Percentiles rank a stretch among this genome's conserved stretches.
phyloP scores from a whole-genome alignment of 169 alveolate species.

The Plasmodium gonderi region DNA sequence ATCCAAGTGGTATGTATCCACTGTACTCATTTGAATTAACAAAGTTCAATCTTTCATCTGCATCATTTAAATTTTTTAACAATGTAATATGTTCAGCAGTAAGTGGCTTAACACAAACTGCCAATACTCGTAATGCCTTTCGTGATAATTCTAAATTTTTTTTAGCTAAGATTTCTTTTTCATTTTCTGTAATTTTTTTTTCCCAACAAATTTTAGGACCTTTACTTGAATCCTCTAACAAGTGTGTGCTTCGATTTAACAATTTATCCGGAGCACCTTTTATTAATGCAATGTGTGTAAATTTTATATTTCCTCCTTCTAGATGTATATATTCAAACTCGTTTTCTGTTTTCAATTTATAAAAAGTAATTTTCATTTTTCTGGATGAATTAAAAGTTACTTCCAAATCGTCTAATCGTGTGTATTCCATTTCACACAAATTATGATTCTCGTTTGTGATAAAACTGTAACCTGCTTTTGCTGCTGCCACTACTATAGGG shows the following conservation, averaged over 20 bases:
- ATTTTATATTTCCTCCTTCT: conserved; percentile 69
- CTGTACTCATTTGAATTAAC: conserved; percentile 67
- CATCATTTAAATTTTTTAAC: conserved; percentile 81
- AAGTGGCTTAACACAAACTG: conserved; percentile 88
- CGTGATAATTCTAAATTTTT: conserved; percentile 81
- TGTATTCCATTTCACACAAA: conserved; percentile 53
- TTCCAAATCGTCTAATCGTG: conserved; percentile 82
- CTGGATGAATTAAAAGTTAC: conserved; percentile 92
- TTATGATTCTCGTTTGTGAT: conserved; percentile 35
- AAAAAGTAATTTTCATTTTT: conserved; percentile 92
- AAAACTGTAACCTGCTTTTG: conserved; percentile 85
- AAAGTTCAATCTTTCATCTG: conserved; percentile 87
- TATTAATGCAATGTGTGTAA: conserved; percentile 90
- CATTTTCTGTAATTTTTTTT: conserved; percentile 26
- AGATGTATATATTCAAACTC: conserved; percentile 71
- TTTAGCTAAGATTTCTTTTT: conserved; percentile 9
- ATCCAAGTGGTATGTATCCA: conserved; percentile 84
- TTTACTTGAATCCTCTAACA: conserved; percentile 36
- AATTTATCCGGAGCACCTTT: conserved; percentile 94
- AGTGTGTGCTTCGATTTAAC: conserved; percentile 29
- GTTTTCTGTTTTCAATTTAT: conserved; percentile 75
- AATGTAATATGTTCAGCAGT: conserved; percentile 81
- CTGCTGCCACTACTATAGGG: conserved; percentile 92
- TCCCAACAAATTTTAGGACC: conserved; percentile 20
- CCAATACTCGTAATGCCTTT: conserved; percentile 90